A percentile compares a stretch with the other conserved stretches of the same genome.
These are phyloP conservation scores for Colletotrichum horii DNA, from an alignment of 2,329 filamentous ascomycete species.

Conservation along the genomic window DNA sequence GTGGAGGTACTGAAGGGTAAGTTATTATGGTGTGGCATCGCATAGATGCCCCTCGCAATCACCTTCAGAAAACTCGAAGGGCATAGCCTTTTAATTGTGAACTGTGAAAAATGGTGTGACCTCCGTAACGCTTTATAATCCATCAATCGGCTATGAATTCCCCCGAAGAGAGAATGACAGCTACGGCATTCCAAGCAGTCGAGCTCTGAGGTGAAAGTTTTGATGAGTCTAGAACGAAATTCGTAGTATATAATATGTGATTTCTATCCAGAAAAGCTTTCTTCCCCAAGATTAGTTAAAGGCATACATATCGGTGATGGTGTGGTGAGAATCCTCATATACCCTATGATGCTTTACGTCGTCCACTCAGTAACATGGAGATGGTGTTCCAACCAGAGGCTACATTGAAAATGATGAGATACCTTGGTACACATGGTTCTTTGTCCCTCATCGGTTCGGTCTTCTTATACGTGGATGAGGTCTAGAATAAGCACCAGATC, in stretches of 20 bases:
- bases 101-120: not conserved
- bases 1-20: accelerated
- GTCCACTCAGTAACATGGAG: not conserved
- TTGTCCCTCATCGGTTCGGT: accelerated
- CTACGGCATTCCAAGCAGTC: accelerated
- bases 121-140: accelerated
- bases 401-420: accelerated
- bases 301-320: too few species aligned
- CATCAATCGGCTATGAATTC: accelerated
- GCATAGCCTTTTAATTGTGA: too few species aligned
- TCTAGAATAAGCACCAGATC: not conserved
- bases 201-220: not conserved
- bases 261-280: too few species aligned
- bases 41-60: accelerated
- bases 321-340: too few species aligned
- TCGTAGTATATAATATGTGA: not conserved
- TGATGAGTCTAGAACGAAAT: not conserved
- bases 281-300: too few species aligned
- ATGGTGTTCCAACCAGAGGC: not conserved
- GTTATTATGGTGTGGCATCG: not conserved
- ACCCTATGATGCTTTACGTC: not conserved
- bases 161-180: accelerated
- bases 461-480: not conserved
- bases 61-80: not conserved
- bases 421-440: not conserved